Evolutionary conservation across 2,329 filamentous ascomycete species (phyloP).

Genomic region (Arthrobotrys sphaeroides): DNA sequence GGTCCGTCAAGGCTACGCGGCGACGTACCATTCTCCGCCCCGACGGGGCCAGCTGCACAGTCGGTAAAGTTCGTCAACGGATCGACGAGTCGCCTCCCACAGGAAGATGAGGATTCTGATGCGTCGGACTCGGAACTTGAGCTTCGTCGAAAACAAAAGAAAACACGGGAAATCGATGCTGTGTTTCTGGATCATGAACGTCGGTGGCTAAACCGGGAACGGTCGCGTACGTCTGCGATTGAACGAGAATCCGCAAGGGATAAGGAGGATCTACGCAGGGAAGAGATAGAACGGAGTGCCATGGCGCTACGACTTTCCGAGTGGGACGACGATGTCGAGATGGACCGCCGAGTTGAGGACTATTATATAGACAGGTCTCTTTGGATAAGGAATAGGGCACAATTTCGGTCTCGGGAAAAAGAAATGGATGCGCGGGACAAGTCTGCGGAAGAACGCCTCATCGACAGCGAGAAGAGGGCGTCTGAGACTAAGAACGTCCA

Average conservation of each 20-base stretch:
- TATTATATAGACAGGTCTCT: conserved; percentile 88
- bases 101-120: conserved; percentile 84
- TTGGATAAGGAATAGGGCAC: conserved; percentile 83
- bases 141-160: conserved; percentile 74
- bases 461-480: conserved; percentile 72
- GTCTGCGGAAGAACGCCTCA: conserved; percentile 75
- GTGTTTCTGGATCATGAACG: conserved; percentile 84
- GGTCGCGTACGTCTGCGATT: conserved; percentile 81
- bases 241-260: conserved; percentile 86
- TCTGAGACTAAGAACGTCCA: conserved; percentile 62
- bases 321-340: conserved; percentile 93
- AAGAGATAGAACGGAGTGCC: conserved; percentile 72
- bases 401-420: conserved; percentile 77
- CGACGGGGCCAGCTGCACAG: conserved; percentile 44
- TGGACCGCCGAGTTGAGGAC: conserved; percentile 73
- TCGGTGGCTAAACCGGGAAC: conserved; percentile 89
- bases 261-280: conserved; percentile 74
- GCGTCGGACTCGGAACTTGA: conserved; percentile 89
- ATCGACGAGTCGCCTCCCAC: conserved; percentile 66
- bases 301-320: conserved; percentile 76
- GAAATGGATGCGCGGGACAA: conserved; percentile 84
- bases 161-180: conserved; percentile 79
- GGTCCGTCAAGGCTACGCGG: conserved; percentile 70
- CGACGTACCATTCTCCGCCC: conserved; percentile 39
- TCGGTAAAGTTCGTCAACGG: conserved; percentile 76